Base-by-base conservation (phyloP, 225 moss, liverwort and hornwort genomes). In the Climacium dendroides region DNA sequence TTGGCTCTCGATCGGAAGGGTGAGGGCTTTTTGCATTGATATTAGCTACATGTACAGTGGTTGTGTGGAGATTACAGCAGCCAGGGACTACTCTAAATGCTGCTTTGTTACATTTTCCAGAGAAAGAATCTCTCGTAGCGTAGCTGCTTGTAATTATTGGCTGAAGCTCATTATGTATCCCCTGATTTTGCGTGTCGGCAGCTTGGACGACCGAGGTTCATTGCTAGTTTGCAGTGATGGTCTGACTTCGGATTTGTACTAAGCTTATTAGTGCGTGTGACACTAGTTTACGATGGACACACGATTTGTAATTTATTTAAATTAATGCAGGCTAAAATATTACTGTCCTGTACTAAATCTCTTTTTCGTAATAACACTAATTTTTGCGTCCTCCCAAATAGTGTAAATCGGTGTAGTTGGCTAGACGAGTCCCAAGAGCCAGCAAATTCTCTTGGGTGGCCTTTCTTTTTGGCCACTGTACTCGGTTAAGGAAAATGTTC, bases 121-220 rank as follows among this genome's bases (percentile, higher is more conserved):
- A 20, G 75, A 75, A 22, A 20, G 16, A 62, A 20, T 18, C 13
- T 29, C 18, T 73, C 29, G 29, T 26, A 47, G 28, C 73, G 10
- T 47, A 20, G 32, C 74, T 32, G 74, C 45, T 91, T 74, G 74
- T 47, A 30, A 47, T 72, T 90, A 39, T 63, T 89, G 82, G 70
- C 91, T 52, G 91, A 90, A 32, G 93, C 80, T 90, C 78, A 90
- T 52, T 54, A 83, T 63, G 37, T 85, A 30, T 19, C 28, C 10
- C 74, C 74, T 74, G 19, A 50, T 19, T 74, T 50, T 47, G 18
- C 12, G 19, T 32, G 32, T 47, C 18, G 74, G 50, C 32, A 69
- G 23, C 69, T 69, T 69, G 13, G 39, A 13, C 23, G 13, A 23
- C 37, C 23, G 23, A 39, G 65, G 39, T 23, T 67, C 74, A 29